Base-by-base conservation (phyloP, 192 early-diverging fungal genomes). In the Allomyces arbusculus region DNA sequence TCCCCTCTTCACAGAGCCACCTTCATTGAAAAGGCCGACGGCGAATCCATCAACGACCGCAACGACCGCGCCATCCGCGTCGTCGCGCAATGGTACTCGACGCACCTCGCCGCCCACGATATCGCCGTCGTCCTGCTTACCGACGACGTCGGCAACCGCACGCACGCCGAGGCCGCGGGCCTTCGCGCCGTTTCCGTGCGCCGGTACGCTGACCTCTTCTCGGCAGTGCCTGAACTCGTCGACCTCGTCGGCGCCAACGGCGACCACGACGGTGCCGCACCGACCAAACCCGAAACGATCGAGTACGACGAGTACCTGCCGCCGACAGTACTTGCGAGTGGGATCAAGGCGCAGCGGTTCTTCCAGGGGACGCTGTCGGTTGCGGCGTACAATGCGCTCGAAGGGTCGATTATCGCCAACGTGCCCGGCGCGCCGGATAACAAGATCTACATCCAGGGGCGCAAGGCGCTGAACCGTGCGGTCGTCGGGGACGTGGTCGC, bases 41-140 rank as follows among this genome's bases (percentile, higher is more conserved):
- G 82, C 61, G 95, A 99, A 74, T 82, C 87, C 0, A 86, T 89
- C 11, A 99, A 99, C 67, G 95, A 99, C 69, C 80, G 91, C 65
- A 99, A 99, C 65, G 95, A 99, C 68, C 68, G 93, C 70, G 92
- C 92, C 2, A 99, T 99, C 69, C 86, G 95, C 8, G 77, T 78
- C 3, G 90, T 91, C 0, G 80, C 79, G 0, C 78, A 80, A 58
- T 99, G 95, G 95, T 96, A 96, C 69, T 63, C 55, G 0, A 77
- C 74, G 7, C 95, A 99, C 72, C 67, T 92, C 44, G 72, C 73
- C 62, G 65, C 69, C 10, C 61, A 70, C 0, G 26, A 68, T 5
- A 64, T 86, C 25, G 73, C 79, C 1, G 81, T 91, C 0, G 73
- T 94, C 24, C 72, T 90, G 76, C 73, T 97, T 64, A 88, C 89